Base-by-base conservation (phyloP, 371 early-diverging fungal genomes). In the Apophysomyces elegans region DNA sequence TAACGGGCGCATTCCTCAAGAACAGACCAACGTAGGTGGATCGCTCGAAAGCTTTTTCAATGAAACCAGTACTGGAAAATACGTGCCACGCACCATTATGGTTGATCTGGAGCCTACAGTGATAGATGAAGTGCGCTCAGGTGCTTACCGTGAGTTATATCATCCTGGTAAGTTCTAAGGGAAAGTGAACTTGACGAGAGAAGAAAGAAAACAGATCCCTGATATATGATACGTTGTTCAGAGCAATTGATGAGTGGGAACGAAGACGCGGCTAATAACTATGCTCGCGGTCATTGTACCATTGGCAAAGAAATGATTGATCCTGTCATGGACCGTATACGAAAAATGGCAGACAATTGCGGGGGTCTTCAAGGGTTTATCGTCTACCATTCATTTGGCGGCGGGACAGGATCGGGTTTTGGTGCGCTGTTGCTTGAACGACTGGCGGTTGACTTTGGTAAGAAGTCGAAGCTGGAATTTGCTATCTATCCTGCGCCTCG, bases 181-280 rank as follows among this genome's bases (percentile, higher is more conserved):
- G 32, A 26, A 26, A 26, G 32, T 26, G 32, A 26, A 26, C 32
- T 26, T 26, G 32, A 26, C 2, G 32, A 26, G 32, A 26, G 32
- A 26, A 26, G 32, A 26, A 26, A 26, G 32, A 26, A 26, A 26
- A 26, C 32, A 26, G 32, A 26, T 26, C 32, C 32, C 32, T 26
- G 32, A 26, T 26, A 26, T 3, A 26, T 0, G 32, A 2, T 0
- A 26, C 32, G 32, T 26, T 80, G 95, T 97, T 47, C 54, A 73
- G 95, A 95, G 73, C 95, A 96, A 88, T 86, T 99, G 74, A 97
- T 99, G 81, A 92, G 93, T 71, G 99, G 99, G 71, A 98, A 99
- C 88, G 99, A 99, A 86, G 99, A 99, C 83, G 99, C 99, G 37
- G 99, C 99, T 73, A 99, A 99, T 89, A 99, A 99, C 92, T 99